Conservation (phyloP, 257 asterid genomes). For the Salvia splendens region DNA sequence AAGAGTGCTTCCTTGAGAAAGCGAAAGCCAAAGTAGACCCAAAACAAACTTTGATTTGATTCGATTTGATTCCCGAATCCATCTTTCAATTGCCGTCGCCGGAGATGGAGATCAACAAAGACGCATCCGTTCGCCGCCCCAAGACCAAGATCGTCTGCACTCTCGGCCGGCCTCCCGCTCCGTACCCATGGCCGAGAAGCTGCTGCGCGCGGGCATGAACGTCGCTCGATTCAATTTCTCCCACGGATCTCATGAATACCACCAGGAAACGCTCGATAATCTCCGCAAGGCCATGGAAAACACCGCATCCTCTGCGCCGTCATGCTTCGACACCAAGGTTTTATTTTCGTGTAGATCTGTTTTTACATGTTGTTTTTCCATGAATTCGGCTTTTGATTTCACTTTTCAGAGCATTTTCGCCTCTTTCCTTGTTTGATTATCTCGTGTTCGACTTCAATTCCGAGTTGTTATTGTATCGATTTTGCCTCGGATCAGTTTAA, state of each 20-base stretch:
- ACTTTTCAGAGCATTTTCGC: neutral
- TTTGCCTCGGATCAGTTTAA: neutral
- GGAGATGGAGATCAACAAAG: too few relatives aligned
- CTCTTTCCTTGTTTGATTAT: neutral
- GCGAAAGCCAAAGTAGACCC: too few relatives aligned
- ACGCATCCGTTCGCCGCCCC: too few relatives aligned
- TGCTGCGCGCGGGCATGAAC: conserved; percentile 43
- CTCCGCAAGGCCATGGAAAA: conserved; percentile 68
- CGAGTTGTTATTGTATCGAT: neutral
- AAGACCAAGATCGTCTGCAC: conserved; percentile 64
- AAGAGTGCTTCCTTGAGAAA: too few relatives aligned
- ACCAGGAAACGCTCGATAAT: conserved; percentile 53
- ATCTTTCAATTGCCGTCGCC: too few relatives aligned
- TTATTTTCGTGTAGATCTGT: too few relatives aligned
- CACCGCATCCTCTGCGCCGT: conserved; percentile 73
- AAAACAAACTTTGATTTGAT: too few relatives aligned
- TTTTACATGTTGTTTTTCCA: neutral
- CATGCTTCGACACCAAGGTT: conserved; percentile 80
- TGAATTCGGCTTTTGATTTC: neutral
- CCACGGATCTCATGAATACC: conserved; percentile 72
- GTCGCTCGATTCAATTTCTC: conserved; percentile 61
- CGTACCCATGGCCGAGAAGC: conserved; percentile 67
- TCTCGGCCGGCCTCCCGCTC: conserved; percentile 48
- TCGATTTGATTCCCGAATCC: too few relatives aligned
- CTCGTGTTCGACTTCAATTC: neutral